Percentiles rank a stretch among this genome's conserved stretches.
phyloP scores from a whole-genome alignment of 2,329 filamentous ascomycete genomes.

The Cadophora malorum region DNA sequence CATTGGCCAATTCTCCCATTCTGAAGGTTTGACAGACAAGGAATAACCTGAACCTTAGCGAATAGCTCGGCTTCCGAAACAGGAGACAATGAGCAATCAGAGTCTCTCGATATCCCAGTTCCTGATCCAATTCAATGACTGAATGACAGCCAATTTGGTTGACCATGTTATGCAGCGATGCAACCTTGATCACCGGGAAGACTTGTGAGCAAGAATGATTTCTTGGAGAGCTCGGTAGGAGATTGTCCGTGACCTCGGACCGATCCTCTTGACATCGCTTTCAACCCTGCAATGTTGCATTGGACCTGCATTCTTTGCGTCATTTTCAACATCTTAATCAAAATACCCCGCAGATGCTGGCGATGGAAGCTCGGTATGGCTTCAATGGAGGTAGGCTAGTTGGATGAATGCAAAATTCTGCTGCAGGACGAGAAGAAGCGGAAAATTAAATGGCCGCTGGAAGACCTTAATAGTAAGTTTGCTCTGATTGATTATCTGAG shows the following conservation, averaged over 20 bases:
- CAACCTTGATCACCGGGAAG: background rate
- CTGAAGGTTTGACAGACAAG: no score
- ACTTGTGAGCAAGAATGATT: background rate
- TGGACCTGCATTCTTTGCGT: conserved; percentile 2
- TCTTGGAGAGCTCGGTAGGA: conserved; percentile 1
- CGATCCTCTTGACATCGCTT: background rate
- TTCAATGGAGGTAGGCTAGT: background rate
- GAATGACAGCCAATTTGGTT: background rate
- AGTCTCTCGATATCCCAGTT: no score
- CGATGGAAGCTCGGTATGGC: background rate
- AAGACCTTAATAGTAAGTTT: background rate
- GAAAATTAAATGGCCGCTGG: background rate
- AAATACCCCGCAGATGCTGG: conserved; percentile 9
- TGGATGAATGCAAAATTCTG: background rate
- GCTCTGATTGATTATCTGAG: background rate
- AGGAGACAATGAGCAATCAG: no score
- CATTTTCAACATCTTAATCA: background rate
- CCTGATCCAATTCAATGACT: no score
- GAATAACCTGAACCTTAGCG: no score
- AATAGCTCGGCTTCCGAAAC: no score
- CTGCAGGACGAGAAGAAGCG: background rate
- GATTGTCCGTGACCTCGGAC: conserved; percentile 9
- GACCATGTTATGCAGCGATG: background rate
- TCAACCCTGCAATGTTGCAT: conserved; percentile 7
- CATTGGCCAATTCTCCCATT: no score